Percentiles rank a stretch among this genome's conserved stretches.
Evolutionary conservation across 345 rosid species (phyloP).

Genomic region (Gossypium anomalum): DNA sequence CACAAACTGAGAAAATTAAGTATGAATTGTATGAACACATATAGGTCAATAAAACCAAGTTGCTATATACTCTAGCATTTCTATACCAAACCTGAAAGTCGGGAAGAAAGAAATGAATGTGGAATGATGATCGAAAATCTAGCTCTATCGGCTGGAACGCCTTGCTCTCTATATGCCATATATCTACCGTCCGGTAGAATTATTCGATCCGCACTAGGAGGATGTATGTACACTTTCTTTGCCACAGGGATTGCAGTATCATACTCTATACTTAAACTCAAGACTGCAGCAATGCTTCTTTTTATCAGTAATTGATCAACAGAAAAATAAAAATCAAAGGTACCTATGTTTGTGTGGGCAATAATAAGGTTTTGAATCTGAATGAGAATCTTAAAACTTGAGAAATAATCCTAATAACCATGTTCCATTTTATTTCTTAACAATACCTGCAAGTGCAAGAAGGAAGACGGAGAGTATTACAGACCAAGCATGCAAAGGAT

Average conservation of each 20-base stretch:
- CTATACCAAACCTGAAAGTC: slow-evolving; percentile 52
- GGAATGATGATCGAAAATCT: slow-evolving; percentile 54
- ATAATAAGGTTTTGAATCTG: neutral
- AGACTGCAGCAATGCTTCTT: slow-evolving; percentile 32
- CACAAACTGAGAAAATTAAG: slow-evolving; percentile 14
- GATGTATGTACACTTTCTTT: slow-evolving; percentile 47
- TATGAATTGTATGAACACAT: neutral
- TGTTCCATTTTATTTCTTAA: neutral
- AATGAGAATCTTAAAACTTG: neutral
- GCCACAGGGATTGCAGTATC: slow-evolving; percentile 25
- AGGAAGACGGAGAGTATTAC: slow-evolving; percentile 45
- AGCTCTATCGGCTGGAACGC: slow-evolving; percentile 49
- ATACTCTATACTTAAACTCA: slow-evolving; percentile 27
- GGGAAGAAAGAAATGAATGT: slow-evolving; percentile 64
- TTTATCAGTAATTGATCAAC: slow-evolving; percentile 4
- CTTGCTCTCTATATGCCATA: slow-evolving; percentile 59
- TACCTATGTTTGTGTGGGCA: neutral
- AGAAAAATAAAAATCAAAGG: neutral
- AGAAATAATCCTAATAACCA: neutral
- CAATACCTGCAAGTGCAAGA: slow-evolving; percentile 54
- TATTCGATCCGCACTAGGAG: slow-evolving; percentile 58
- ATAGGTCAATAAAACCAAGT: neutral
- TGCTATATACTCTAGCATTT: neutral
- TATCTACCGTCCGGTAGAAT: slow-evolving; percentile 71
- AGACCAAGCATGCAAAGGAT: slow-evolving; percentile 53